A percentile compares a stretch with the other conserved stretches of the same genome.
Evolutionary conservation across 2,329 filamentous ascomycete species (phyloP).

Genomic region (Fusarium subtropicale): DNA sequence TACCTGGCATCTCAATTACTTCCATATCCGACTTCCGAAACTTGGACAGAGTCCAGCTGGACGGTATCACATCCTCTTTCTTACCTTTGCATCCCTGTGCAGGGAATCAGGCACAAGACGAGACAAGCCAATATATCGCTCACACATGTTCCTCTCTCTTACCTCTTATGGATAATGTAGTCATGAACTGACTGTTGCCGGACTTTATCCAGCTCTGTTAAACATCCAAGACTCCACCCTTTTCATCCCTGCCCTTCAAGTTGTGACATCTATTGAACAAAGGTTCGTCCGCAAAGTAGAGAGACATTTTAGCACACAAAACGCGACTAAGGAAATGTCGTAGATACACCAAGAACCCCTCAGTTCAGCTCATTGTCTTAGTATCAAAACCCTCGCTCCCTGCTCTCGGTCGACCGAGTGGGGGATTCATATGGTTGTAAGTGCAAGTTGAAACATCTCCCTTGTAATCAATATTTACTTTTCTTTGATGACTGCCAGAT

Average conservation of each 20-base stretch:
- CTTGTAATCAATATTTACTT: neutral
- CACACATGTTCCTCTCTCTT: neutral
- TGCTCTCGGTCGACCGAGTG: constrained; percentile 18
- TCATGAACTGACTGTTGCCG: neutral
- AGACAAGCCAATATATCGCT: constrained; percentile 9
- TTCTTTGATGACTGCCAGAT: neutral
- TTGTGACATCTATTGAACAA: neutral
- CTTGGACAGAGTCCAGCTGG: constrained; percentile 3
- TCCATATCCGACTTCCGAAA: constrained; percentile 1
- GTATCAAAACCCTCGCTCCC: constrained; percentile 25
- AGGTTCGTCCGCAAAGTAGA: neutral
- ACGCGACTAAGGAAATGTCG: constrained; percentile 5
- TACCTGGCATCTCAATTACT: neutral
- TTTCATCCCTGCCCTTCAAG: constrained; percentile 12
- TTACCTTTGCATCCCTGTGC: neutral
- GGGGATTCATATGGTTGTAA: neutral
- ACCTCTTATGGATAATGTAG: neutral
- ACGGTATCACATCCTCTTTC: constrained; percentile 25
- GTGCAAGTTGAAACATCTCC: constrained; percentile 1
- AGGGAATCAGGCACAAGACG: constrained; percentile 8
- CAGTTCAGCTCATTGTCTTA: constrained; percentile 31
- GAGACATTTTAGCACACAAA: constrained; percentile 29
- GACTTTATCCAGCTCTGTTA: constrained; percentile 10
- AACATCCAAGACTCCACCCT: constrained; percentile 1
- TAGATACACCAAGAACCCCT: constrained; percentile 14